Percentiles rank a stretch among this genome's conserved stretches.
phyloP scores from a whole-genome alignment of 148 eudicot genomes.

The Tetragonia tetragonoides region DNA sequence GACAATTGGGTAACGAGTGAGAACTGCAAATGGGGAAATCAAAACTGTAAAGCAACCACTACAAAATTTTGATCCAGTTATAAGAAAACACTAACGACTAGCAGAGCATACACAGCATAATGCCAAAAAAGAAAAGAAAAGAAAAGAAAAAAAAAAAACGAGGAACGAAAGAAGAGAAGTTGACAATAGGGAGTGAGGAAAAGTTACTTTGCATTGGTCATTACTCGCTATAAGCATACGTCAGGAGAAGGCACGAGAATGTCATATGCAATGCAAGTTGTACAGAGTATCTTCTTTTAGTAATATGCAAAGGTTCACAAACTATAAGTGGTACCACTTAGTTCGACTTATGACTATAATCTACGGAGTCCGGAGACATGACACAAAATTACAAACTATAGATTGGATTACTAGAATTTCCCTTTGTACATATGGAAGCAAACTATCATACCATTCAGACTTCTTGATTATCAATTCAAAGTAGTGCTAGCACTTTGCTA shows the following conservation, averaged over 20 bases:
- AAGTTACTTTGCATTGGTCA: not conserved
- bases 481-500: not conserved
- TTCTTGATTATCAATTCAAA: not conserved
- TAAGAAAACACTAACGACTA: not conserved
- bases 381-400: not conserved
- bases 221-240: not conserved
- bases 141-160: not conserved
- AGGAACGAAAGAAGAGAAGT: not conserved
- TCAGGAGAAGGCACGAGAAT: not conserved
- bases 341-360: not conserved
- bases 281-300: not conserved
- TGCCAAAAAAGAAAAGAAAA: too few relatives aligned
- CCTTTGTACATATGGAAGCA: not conserved
- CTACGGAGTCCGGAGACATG: not conserved
- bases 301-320: not conserved
- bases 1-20: not conserved
- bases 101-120: not conserved
- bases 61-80: not conserved
- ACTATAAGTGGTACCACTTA: not conserved
- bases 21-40: slow-evolving; percentile 2
- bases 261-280: not conserved
- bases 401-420: not conserved
- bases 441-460: not conserved
- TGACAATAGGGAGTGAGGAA: not conserved
- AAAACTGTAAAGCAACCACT: not conserved